phyloP scores from a whole-genome alignment of 495 filamentous ascomycete genomes.

The Gamarada debralockiae region DNA sequence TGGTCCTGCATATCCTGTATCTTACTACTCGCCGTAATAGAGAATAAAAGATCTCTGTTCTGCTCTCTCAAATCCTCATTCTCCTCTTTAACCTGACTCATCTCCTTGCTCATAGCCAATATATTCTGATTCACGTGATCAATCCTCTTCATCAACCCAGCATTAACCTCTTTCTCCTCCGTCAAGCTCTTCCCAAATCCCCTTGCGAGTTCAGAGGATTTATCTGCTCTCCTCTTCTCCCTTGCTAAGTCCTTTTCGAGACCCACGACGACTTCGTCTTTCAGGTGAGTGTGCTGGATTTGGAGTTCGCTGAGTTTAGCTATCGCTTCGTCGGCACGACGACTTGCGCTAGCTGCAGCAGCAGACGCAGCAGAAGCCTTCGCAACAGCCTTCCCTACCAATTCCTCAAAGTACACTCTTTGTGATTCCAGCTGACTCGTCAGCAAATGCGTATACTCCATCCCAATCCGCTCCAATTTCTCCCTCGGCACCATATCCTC shows the following conservation, averaged over 20 bases:
- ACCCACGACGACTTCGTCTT: slow-evolving; percentile 52
- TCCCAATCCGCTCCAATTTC: slow-evolving; percentile 87
- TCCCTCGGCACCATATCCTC: slow-evolving; percentile 78
- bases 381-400: slow-evolving; percentile 85
- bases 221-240: slow-evolving; percentile 60
- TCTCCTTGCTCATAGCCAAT: slow-evolving; percentile 46
- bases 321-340: slow-evolving; percentile 47
- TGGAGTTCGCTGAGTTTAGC: slow-evolving; percentile 50
- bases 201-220: slow-evolving; percentile 70
- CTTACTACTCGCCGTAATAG: slow-evolving; percentile 79
- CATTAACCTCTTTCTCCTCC: slow-evolving; percentile 84
- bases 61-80: slow-evolving; percentile 69
- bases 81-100: slow-evolving; percentile 50
- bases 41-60: slow-evolving; percentile 88
- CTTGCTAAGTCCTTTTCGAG: slow-evolving; percentile 71
- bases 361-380: slow-evolving; percentile 75
- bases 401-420: slow-evolving; percentile 89
- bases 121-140: slow-evolving; percentile 59
- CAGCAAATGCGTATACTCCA: slow-evolving; percentile 91
- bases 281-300: slow-evolving; percentile 50
- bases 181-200: slow-evolving; percentile 71
- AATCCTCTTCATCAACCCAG: slow-evolving; percentile 73
- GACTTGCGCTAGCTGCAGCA: slow-evolving; percentile 58
- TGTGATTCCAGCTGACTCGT: slow-evolving; percentile 90
- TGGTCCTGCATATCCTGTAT: slow-evolving; percentile 63